These are phyloP conservation scores for Calamus simplicifolius DNA, from an alignment of 176 grass and related monocot genomes.

Conservation along the genomic window DNA sequence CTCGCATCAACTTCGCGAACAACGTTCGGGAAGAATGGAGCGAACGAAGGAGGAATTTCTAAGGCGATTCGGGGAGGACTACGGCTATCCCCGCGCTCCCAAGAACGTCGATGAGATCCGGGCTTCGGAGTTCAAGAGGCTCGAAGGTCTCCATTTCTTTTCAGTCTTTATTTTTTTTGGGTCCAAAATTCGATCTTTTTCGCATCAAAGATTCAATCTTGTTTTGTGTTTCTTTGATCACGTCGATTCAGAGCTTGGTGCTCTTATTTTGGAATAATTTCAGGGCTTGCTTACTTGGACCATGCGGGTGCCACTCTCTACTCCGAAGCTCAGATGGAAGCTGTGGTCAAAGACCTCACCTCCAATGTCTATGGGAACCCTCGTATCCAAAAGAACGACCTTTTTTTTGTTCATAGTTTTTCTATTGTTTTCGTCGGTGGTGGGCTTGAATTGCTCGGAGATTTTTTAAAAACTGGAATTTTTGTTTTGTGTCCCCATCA, in stretches of 20 bases:
- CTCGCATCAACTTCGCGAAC: too few relatives aligned
- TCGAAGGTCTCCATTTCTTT: constrained; percentile 44
- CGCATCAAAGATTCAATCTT: not conserved
- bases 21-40: not conserved
- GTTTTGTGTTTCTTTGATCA: not conserved
- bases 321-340: constrained; percentile 69
- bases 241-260: too few relatives aligned
- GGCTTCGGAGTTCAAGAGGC: constrained; percentile 62
- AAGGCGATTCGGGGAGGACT: constrained; percentile 42
- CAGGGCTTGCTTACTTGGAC: constrained; percentile 76
- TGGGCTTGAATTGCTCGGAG: too few relatives aligned
- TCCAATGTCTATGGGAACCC: constrained; percentile 85
- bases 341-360: constrained; percentile 48
- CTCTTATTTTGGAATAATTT: not conserved
- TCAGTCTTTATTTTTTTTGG: not conserved
- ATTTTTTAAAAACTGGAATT: too few relatives aligned
- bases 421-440: too few relatives aligned
- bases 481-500: too few relatives aligned
- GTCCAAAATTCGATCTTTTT: not conserved
- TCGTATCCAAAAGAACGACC: constrained; percentile 54
- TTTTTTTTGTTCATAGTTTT: not conserved
- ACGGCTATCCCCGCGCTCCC: constrained; percentile 70
- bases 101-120: constrained; percentile 68
- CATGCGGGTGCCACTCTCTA: constrained; percentile 74
- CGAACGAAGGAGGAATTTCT: constrained; percentile 46